Evolutionary conservation across 495 filamentous ascomycete genomes (phyloP), one percentile per base, ranked within the genome.

Genomic region (Chaetomium fimeti): DNA sequence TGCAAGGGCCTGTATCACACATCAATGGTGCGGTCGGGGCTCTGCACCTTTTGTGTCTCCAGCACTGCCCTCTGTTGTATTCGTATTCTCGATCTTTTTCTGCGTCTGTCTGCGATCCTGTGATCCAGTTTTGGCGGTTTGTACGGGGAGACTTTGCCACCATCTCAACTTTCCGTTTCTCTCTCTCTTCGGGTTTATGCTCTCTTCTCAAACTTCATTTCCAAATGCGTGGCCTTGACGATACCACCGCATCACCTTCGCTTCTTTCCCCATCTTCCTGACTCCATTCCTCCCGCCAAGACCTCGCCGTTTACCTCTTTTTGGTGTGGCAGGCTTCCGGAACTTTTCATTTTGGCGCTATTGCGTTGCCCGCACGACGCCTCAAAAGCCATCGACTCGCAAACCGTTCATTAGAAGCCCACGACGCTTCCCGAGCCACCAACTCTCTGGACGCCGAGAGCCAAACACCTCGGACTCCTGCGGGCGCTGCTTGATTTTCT

Each of bases 401-500:
- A 3, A 7, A 25, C 36, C 18, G 16, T 40, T 32, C 11, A 22
- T 20, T 27, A 32, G 38, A 22, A 27, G 48, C 43, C 32, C n/a
- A 47, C 43, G 18, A 47, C 43, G 24, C 20, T 52, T 7, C 24
- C 48, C 48, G 24, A 15, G 20, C 24, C 8, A 29, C 57, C 32
- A 9, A 36, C 9, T 24, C 6, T 27, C 43, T 16, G n/a, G 20
- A 47, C 11, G 13, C 22, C 58, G 3, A 18, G 4, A 2, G 12
- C n/a, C 27, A 15, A 47, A 18, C n/a, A n/a, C 42, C 9, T 28
- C 25, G n/a, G 45, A n/a, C 16, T 36, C 29, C 29, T 24, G 25
- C 57, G 45, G 45, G 28, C 24, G 43, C 62, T 72, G 70, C 72
- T 61, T 77, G 75, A 77, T 78, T 72, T 71, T 71, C 73, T 75